Evolutionary conservation across 2,329 filamentous ascomycete species (phyloP), one percentile per base, ranked within the genome.

Genomic region (Thelonectria discophora): DNA sequence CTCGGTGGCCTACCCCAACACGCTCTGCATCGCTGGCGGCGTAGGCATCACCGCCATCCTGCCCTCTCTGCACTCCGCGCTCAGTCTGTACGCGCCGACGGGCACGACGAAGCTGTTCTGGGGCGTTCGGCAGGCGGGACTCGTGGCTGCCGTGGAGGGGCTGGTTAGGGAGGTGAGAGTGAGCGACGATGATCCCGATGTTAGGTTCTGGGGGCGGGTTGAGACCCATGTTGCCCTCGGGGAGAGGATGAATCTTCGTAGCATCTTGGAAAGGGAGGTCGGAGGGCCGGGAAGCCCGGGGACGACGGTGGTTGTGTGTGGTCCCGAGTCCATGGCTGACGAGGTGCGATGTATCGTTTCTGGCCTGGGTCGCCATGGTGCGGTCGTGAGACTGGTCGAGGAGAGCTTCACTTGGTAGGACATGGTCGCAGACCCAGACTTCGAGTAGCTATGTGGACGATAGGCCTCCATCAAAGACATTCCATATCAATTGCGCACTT

Each of bases 21-120:
- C 56, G 4, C 21, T 59, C 2, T 59, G 49, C 34, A 59, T 59
- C 27, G 56, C 56, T 18, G 56, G 56, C 17, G 56, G 56, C 9
- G 50, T 59, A 5, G 56, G 56, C 32, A 59, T 53, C 13, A 59
- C 56, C 15, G 50, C 50, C 20, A 34, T 53, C 3, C 43, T 59
- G 1, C 32, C 30, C 32, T 51, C 11, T 5, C 17, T 39, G 32
- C 30, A 11, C 37, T 9, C 5, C 6, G 34, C 50, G 15, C n/a
- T 56, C 13, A 40, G 42, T 24, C 39, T 54, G 39, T 45, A 43
- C 18, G 15, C 21, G 20, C 54, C 45, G 17, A 56, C 21, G 2
- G 54, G 45, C 12, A 42, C 21, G 21, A 49, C 54, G 5, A 56
- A 56, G 27, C 24, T 57, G 15, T 57, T 57, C 46, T 57, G 47